Evolutionary conservation across 192 early-diverging fungal genomes (phyloP).

Genomic region (Linnemannia zychae): DNA sequence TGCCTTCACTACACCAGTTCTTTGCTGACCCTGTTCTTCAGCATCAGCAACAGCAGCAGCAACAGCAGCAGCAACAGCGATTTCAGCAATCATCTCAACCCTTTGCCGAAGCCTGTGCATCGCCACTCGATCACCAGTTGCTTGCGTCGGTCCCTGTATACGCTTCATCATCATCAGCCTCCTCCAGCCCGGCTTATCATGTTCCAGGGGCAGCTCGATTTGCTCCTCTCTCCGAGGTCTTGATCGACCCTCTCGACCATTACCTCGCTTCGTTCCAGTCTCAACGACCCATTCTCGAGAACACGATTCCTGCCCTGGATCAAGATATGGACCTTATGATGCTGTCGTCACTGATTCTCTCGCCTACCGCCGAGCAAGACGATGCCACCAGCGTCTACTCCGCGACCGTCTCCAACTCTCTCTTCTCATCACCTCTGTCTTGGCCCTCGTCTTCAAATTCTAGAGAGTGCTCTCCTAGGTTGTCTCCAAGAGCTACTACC

Average conservation of each 20-base stretch:
- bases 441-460: constrained; percentile 24
- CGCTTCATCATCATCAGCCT: neutral
- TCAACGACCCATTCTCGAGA: constrained; percentile 18
- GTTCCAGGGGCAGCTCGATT: constrained; percentile 16
- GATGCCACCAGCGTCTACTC: neutral
- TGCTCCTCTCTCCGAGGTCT: constrained; percentile 13
- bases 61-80: neutral
- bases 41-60: neutral
- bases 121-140: constrained; percentile 8
- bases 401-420: neutral
- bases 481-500: neutral
- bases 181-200: constrained; percentile 1
- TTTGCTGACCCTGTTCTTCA: neutral
- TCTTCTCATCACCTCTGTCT: constrained; percentile 9
- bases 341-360: constrained; percentile 29
- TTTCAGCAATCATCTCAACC: neutral
- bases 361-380: neutral
- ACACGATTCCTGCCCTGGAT: constrained; percentile 25
- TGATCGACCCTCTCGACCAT: constrained; percentile 12
- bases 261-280: constrained; percentile 16
- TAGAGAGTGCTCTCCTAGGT: constrained; percentile 13
- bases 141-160: constrained; percentile 10
- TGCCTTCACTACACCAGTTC: constrained; percentile 10
- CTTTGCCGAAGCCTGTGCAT: neutral
- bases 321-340: constrained; percentile 41